Evolutionary conservation across 805 yeast species (phyloP).

Genomic region (Barnettozyma siamensis): DNA sequence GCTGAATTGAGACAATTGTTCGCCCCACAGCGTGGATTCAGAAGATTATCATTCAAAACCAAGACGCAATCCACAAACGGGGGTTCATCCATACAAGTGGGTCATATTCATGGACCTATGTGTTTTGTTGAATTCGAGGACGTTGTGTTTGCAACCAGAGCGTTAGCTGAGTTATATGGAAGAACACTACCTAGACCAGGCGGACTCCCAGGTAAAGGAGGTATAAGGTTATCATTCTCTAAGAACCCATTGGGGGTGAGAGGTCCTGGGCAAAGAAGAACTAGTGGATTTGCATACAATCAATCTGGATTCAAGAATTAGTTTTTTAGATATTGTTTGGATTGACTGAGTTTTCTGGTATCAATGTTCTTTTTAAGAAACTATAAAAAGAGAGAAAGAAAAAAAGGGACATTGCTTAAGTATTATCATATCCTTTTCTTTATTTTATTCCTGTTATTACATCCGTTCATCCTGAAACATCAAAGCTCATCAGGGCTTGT

Average conservation of each 20-base stretch:
- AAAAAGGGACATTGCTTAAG: neutral
- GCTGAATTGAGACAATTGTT: conserved; percentile 84
- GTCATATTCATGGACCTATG: conserved; percentile 87
- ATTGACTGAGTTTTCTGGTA: no score
- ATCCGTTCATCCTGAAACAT: no score
- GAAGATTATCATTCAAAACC: conserved; percentile 86
- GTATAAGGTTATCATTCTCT: conserved; percentile 88
- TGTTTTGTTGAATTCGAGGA: conserved; percentile 99
- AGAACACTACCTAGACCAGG: conserved; percentile 80
- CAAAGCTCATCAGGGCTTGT: no score
- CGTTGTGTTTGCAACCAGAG: conserved; percentile 87
- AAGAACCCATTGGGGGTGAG: conserved; percentile 97
- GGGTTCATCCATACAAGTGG: conserved; percentile 14
- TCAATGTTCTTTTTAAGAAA: no score
- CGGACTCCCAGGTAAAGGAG: conserved; percentile 74
- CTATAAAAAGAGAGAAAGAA: neutral
- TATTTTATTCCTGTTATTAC: neutral
- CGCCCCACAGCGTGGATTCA: conserved; percentile 86
- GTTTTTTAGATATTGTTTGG: no score
- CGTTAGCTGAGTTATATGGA: conserved; percentile 91
- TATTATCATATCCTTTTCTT: neutral
- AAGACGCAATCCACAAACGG: conserved; percentile 43
- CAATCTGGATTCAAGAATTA: conserved; percentile 9
- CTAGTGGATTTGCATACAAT: conserved; percentile 24
- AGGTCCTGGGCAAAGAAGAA: conserved; percentile 50